These are phyloP conservation scores for Xylaria venustula DNA, from an alignment of 495 filamentous ascomycete genomes.

Conservation along the genomic window DNA sequence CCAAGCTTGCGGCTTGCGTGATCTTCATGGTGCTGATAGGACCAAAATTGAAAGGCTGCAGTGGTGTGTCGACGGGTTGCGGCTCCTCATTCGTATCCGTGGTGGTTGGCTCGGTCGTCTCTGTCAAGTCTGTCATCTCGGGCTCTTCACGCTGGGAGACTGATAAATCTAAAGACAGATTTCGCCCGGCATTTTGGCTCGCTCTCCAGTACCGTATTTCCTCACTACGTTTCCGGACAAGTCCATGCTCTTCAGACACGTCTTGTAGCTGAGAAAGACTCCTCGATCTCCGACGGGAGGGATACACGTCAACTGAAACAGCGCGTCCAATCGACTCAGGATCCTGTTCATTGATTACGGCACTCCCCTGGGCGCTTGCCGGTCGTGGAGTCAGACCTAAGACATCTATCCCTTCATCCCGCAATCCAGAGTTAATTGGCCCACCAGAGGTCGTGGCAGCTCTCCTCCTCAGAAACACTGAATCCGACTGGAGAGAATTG, in stretches of 20 bases:
- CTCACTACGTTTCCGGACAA: conserved; percentile 49
- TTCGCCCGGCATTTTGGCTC: conserved; percentile 47
- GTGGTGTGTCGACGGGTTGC: conserved; percentile 38
- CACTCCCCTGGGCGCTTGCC: conserved; percentile 50
- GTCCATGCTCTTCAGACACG: conserved; percentile 22
- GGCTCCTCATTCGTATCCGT: conserved; percentile 35
- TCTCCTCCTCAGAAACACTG: conserved; percentile 23
- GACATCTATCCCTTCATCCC: conserved; percentile 33
- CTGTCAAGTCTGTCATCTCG: conserved; percentile 31
- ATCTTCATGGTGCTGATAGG: conserved; percentile 49
- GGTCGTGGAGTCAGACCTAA: conserved; percentile 54
- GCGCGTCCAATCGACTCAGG: conserved; percentile 53
- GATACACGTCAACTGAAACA: conserved; percentile 45
- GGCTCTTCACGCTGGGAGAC: conserved; percentile 43
- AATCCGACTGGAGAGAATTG: conserved; percentile 46
- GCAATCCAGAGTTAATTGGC: conserved; percentile 28
- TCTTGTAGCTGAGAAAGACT: conserved; percentile 53
- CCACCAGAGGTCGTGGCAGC: conserved; percentile 39
- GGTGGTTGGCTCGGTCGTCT: too few species aligned
- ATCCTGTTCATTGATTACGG: conserved; percentile 33
- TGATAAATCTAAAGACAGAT: conserved; percentile 48
- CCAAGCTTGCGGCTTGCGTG: conserved; percentile 50
- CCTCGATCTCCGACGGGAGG: conserved; percentile 48
- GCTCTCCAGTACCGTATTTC: conserved; percentile 59
- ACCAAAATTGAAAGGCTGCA: conserved; percentile 54